phyloP scores from a whole-genome alignment of 306 rosid genomes.

The Biancaea sappan region DNA sequence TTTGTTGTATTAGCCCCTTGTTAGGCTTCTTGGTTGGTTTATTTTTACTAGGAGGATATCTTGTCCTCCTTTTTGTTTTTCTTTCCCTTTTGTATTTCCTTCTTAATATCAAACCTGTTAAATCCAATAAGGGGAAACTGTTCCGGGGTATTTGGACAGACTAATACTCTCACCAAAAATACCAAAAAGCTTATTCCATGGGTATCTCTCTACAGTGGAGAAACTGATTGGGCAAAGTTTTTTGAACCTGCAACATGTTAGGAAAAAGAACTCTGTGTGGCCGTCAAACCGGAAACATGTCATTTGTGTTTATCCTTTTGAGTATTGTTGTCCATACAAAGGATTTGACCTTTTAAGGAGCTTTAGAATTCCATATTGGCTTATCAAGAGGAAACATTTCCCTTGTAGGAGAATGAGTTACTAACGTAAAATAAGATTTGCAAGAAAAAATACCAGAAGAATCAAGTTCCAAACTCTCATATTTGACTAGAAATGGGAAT shows the following conservation, averaged over 20 bases:
- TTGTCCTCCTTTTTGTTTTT: too few relatives aligned
- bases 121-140: not conserved
- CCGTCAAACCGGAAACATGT: not conserved
- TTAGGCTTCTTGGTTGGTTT: too few relatives aligned
- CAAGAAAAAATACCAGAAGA: not conserved
- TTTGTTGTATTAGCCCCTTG: too few relatives aligned
- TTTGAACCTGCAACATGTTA: not conserved
- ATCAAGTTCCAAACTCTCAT: not conserved
- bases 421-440: not conserved
- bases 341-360: not conserved
- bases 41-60: too few relatives aligned
- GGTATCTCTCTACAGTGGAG: not conserved
- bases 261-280: not conserved
- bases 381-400: not conserved
- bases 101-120: not conserved
- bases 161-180: not conserved
- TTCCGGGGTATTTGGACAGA: not conserved
- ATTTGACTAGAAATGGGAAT: not conserved
- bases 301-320: not conserved
- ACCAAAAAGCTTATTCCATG: not conserved
- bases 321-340: not conserved
- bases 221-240: not conserved
- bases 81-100: too few relatives aligned
- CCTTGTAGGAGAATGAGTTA: not conserved
- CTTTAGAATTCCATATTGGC: not conserved